Base-by-base conservation (phyloP, 1,284 basidiomycete genomes). In the Ceratobasidium theobromae region DNA sequence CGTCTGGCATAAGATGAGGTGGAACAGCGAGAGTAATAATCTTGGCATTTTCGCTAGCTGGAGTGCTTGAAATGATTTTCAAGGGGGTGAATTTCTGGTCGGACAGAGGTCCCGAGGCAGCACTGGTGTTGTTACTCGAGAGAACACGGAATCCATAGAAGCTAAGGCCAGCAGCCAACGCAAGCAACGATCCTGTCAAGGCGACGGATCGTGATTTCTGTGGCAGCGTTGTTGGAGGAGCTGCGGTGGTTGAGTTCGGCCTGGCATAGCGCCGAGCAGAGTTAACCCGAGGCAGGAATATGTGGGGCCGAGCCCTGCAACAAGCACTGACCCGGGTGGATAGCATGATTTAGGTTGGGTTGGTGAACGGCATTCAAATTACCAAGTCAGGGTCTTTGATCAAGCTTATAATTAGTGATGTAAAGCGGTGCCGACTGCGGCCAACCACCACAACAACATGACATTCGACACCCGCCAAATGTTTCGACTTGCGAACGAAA, bases 81-180 rank as follows among this genome's bases (percentile, higher is more conserved):
- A 84, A 79, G 16, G 83, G 82, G 0, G 84, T 86, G 73, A 91
- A 93, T 68, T 85, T 80, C 6, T 77, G 76, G 0, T 85, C 80
- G 2, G 83, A 83, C 2, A 90, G 76, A 4, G 80, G 77, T 1
- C 71, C 69, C 62, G 74, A 67, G 3, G 66, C 38, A 48, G 73
- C 60, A 25, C 28, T 43, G 6, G 51, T 45, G 9, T 53, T 51
- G 27, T 25, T 28, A 23, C 51, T 45, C 18, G 41, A 25, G 27
- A 60, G 49, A 21, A 16, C 30, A 12, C 23, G 23, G 11, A 46
- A 41, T 14, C 38, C 38, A 33, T 53, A 65, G 40, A 41, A 43
- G 9, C 60, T 51, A n/a, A 65, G 60, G 45, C 60, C 60, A 21
- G 41, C 49, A n/a, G 49, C n/a, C 16, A 43, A 35, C 4, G 27